A percentile compares a stretch with the other conserved stretches of the same genome.
Conservation (phyloP, 306 rosid species). For the Luffa acutangula region DNA sequence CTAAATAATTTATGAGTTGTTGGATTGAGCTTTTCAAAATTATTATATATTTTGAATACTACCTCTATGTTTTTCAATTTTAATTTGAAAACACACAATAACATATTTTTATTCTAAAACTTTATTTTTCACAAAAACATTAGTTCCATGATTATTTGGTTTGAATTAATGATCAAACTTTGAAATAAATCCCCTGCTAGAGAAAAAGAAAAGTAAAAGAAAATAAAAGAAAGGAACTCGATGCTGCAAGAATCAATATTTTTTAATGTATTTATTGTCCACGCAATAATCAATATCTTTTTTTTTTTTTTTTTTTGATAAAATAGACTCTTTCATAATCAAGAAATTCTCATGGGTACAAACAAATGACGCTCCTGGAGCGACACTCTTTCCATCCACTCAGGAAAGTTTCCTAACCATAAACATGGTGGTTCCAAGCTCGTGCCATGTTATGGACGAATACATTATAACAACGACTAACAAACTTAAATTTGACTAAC, state of each 20-base stretch:
- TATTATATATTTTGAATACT: not conserved
- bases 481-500: too few species aligned
- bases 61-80: not conserved
- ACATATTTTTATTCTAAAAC: not conserved
- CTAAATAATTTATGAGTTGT: not conserved
- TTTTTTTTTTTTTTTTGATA: too few species aligned
- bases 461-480: too few species aligned
- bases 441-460: too few species aligned
- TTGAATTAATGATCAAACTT: not conserved
- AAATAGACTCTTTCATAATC: too few species aligned
- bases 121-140: not conserved
- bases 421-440: too few species aligned
- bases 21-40: not conserved
- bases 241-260: not conserved
- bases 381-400: too few species aligned
- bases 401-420: too few species aligned
- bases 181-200: not conserved
- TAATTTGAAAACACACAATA: not conserved
- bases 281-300: not conserved
- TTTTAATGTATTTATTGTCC: too few species aligned
- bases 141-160: not conserved
- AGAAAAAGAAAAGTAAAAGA: not conserved
- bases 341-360: too few species aligned
- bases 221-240: not conserved
- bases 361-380: too few species aligned